Percentiles rank a stretch among this genome's conserved stretches.
Conservation (phyloP, 78 protist genomes). For the Cavenderia fasciculata region DNA sequence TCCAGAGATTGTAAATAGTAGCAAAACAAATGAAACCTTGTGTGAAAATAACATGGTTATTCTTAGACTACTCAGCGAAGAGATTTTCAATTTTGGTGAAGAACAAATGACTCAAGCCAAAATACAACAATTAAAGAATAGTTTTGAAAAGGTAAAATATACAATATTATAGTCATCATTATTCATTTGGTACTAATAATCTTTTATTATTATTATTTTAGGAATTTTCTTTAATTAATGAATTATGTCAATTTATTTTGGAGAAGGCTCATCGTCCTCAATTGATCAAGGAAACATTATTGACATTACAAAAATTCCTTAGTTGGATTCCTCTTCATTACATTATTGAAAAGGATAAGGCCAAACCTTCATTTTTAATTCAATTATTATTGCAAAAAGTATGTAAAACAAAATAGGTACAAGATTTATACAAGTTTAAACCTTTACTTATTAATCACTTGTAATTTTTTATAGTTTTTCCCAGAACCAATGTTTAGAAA, state of each 20-base stretch:
- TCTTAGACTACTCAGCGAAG: slow-evolving; percentile 91
- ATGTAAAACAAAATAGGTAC: too few species aligned
- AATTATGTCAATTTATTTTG: slow-evolving; percentile 87
- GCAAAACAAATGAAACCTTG: slow-evolving; percentile 88
- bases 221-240: slow-evolving; percentile 93
- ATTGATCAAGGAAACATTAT: slow-evolving; percentile 78
- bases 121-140: slow-evolving; percentile 86
- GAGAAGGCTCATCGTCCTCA: slow-evolving; percentile 71
- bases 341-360: slow-evolving; percentile 92
- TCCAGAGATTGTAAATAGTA: slow-evolving; percentile 92
- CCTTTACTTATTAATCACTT: too few species aligned
- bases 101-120: slow-evolving; percentile 93
- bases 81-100: slow-evolving; percentile 94
- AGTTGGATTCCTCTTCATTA: slow-evolving; percentile 98
- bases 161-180: neutral
- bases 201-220: neutral
- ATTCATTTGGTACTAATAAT: neutral
- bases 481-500: slow-evolving; percentile 82
- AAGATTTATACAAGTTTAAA: too few species aligned
- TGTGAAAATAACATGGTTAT: slow-evolving; percentile 98
- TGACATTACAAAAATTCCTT: slow-evolving; percentile 93
- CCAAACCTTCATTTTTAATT: too few species aligned
- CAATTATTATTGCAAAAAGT: too few species aligned
- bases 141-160: slow-evolving; percentile 73
- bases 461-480: slow-evolving; percentile 84